Evolutionary conservation across 768 basidiomycete species (phyloP).

Genomic region (Leccinum barrowsii): DNA sequence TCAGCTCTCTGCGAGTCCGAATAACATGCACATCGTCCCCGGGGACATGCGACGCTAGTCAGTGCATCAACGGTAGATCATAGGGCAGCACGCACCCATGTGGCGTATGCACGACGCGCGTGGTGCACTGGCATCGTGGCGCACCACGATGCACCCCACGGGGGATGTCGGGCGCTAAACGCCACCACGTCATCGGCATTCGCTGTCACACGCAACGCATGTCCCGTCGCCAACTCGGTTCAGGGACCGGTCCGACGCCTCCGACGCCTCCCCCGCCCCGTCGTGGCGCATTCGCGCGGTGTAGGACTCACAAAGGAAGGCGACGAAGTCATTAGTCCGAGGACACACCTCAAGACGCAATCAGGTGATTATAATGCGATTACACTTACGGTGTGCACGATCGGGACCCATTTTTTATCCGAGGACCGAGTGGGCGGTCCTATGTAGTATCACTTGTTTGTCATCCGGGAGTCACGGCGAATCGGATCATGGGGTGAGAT

Average conservation of each 20-base stretch:
- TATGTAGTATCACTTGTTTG: background rate
- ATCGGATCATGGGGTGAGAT: background rate
- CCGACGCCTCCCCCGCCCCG: background rate
- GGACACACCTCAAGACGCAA: background rate
- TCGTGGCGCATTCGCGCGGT: background rate
- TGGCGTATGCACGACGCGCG: background rate
- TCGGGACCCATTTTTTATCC: background rate
- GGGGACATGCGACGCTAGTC: no score
- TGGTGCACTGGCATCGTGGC: background rate
- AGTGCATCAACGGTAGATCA: background rate
- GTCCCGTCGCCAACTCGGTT: background rate
- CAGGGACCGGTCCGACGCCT: background rate
- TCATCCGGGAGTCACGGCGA: background rate
- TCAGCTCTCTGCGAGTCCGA: background rate
- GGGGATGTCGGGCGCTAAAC: background rate
- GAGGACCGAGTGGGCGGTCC: background rate
- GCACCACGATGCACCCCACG: background rate
- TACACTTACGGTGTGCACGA: background rate
- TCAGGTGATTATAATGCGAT: background rate
- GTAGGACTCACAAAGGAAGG: background rate
- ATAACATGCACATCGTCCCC: no score
- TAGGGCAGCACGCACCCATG: background rate
- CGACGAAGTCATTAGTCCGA: background rate
- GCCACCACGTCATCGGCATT: background rate
- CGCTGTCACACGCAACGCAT: background rate